Conservation (phyloP, 495 filamentous ascomycete species). For the Delitschia confertaspora region DNA sequence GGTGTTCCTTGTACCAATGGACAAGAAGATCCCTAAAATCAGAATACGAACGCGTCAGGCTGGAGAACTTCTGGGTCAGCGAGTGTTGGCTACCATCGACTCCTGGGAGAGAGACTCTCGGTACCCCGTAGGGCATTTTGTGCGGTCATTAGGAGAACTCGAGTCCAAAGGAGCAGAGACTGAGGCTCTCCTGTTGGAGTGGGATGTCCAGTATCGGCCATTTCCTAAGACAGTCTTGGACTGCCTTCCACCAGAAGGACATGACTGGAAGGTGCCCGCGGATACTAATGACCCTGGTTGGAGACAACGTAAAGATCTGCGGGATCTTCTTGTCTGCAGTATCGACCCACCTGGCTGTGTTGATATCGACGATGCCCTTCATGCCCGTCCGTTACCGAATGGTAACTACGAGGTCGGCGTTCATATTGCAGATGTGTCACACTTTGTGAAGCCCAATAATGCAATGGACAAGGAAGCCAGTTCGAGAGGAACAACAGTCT, state of each 20-base stretch:
- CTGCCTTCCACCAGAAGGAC: slow-evolving; percentile 83
- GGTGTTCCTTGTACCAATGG: slow-evolving; percentile 93
- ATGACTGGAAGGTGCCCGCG: slow-evolving; percentile 83
- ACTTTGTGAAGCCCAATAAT: slow-evolving; percentile 95
- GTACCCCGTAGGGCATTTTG: slow-evolving; percentile 88
- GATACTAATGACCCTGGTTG: slow-evolving; percentile 72
- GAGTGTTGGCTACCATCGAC: slow-evolving; percentile 92
- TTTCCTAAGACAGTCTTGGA: slow-evolving; percentile 93
- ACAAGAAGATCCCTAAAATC: slow-evolving; percentile 94
- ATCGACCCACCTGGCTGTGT: slow-evolving; percentile 95
- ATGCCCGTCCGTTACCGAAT: slow-evolving; percentile 74
- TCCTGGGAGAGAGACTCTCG: slow-evolving; percentile 87
- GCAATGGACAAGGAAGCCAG: slow-evolving; percentile 95
- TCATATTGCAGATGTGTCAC: slow-evolving; percentile 97
- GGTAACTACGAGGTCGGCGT: slow-evolving; percentile 95
- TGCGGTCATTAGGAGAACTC: slow-evolving; percentile 83
- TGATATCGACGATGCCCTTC: slow-evolving; percentile 96
- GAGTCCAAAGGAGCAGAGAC: slow-evolving; percentile 95
- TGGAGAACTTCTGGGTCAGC: slow-evolving; percentile 74
- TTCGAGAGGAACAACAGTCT: slow-evolving; percentile 89
- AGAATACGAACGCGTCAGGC: slow-evolving; percentile 85
- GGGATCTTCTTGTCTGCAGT: slow-evolving; percentile 84
- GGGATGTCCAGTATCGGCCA: slow-evolving; percentile 94
- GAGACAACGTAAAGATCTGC: slow-evolving; percentile 71
- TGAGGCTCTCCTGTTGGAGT: slow-evolving; percentile 86